Base-by-base conservation (phyloP, 768 basidiomycete species). In the Phlebiopsis flavidoalba region DNA sequence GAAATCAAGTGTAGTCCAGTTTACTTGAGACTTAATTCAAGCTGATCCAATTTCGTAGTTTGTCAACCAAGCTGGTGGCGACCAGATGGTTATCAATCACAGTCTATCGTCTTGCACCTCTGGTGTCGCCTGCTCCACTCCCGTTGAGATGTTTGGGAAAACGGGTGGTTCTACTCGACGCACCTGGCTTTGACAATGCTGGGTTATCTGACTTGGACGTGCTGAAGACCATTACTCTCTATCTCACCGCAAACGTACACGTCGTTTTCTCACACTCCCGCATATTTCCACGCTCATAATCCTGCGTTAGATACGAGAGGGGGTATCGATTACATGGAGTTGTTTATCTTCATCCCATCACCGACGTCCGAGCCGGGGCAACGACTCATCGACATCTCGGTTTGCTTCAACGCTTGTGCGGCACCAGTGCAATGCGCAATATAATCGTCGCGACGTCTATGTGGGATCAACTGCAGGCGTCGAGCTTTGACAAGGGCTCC, bases 131-230 rank as follows among this genome's bases (percentile, higher is more conserved):
- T 69, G 75, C 3, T 73, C 79, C 0, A 62, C 73, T 8, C 72
- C 80, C 0, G 81, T 85, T 66, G 64, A 71, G 36, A 64, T 83
- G 14, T 76, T n/a, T 79, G 43, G 79, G 77, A 0, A 70, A 70
- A 14, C 66, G 58, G n/a, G 72, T 84, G 37, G 77, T 71, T 0
- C 66, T 86, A 17, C 77, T 86, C 49, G 84, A 86, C 63, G 85
- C 84, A 0, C 84, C 84, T 0, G 84, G 84, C 10, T 85, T 85
- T 59, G 84, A 83, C 62, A 82, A 85, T 64, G 79, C 51, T 24
- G 80, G 82, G 3, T 73, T 57, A n/a, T 37, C 45, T n/a, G 66
- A 67, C 26, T 37, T 50, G 21, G 66, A 69, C 15, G 48, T 67
- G 24, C 54, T 65, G 7, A 65, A 56, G 47, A 47, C 52, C 35